Percentiles rank a stretch among this genome's conserved stretches.
phyloP scores from a whole-genome alignment of 306 rosid species.

The Lotus japonicus region DNA sequence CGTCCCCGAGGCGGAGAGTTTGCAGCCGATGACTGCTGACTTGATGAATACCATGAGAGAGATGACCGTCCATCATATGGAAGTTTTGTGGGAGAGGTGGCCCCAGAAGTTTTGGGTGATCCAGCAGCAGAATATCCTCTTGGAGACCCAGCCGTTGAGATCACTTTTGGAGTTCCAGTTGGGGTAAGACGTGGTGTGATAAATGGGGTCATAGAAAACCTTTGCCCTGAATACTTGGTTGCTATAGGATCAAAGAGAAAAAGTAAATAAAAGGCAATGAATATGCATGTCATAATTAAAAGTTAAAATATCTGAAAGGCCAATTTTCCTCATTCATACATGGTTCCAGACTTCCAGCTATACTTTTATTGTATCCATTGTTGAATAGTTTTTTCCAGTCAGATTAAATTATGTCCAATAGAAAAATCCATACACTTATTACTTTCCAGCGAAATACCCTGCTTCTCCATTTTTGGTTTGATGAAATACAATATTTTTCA shows the following conservation, averaged over 20 bases:
- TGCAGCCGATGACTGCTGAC: slow-evolving; percentile 99
- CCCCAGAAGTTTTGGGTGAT: slow-evolving; percentile 69
- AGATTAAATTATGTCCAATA: background rate
- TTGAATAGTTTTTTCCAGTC: background rate
- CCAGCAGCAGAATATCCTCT: slow-evolving; percentile 58
- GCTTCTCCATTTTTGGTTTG: background rate
- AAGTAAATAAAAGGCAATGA: background rate
- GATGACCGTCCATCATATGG: slow-evolving; percentile 59
- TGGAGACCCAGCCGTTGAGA: slow-evolving; percentile 79
- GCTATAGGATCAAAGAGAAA: slow-evolving; percentile 33
- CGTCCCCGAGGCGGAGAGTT: slow-evolving; percentile 86
- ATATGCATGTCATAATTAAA: background rate
- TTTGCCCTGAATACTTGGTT: slow-evolving; percentile 48
- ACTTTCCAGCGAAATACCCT: background rate
- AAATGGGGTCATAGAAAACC: slow-evolving; percentile 74
- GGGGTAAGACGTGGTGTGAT: slow-evolving; percentile 92
- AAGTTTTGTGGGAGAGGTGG: slow-evolving; percentile 68
- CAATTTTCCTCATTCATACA: slow-evolving; percentile 9
- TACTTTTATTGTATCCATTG: background rate
- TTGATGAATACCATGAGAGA: slow-evolving; percentile 82
- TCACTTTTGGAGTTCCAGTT: slow-evolving; percentile 77
- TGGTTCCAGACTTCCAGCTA: background rate
- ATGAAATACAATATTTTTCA: background rate
- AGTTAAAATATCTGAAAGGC: background rate
- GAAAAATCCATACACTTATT: background rate